A percentile compares a stretch with the other conserved stretches of the same genome.
These are phyloP conservation scores for Paecilomyces sp. DNA, from an alignment of 2,329 filamentous ascomycete species.

Conservation along the genomic window DNA sequence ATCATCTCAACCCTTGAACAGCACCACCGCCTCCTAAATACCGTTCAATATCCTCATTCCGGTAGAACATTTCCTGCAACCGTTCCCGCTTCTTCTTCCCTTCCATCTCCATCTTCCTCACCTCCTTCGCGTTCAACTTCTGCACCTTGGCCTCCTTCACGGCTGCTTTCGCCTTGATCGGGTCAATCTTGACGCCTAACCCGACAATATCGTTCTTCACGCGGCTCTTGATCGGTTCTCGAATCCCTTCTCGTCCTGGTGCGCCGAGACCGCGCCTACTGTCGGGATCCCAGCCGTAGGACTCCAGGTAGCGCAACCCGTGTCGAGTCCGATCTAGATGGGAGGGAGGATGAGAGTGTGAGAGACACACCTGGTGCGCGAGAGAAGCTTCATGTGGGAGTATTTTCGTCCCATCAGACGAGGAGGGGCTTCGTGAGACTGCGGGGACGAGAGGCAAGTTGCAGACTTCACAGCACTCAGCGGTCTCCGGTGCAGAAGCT, in stretches of 20 bases:
- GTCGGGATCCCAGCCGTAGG: slow-evolving; percentile 56
- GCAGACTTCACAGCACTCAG: slow-evolving; percentile 48
- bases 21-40: slow-evolving; percentile 53
- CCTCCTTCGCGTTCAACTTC: slow-evolving; percentile 63
- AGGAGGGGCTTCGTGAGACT: slow-evolving; percentile 13
- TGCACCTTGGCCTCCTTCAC: slow-evolving; percentile 36
- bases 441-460: slow-evolving; percentile 44
- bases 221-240: slow-evolving; percentile 65
- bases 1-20: neutral
- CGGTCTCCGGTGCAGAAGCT: neutral
- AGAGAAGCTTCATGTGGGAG: slow-evolving; percentile 44
- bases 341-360: slow-evolving; percentile 52
- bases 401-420: slow-evolving; percentile 5
- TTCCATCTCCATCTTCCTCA: slow-evolving; percentile 54
- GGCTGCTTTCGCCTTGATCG: slow-evolving; percentile 15
- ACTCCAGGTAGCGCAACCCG: slow-evolving; percentile 50
- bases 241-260: slow-evolving; percentile 59
- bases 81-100: slow-evolving; percentile 57
- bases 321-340: slow-evolving; percentile 50
- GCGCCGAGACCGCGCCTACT: slow-evolving; percentile 63
- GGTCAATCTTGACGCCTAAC: slow-evolving; percentile 50
- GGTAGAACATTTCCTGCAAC: slow-evolving; percentile 65
- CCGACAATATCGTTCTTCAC: slow-evolving; percentile 70
- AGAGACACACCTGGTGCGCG: slow-evolving; percentile 50
- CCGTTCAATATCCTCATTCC: slow-evolving; percentile 65